phyloP scores from a whole-genome alignment of 164 flowering plant genomes.

The Vitis rotundifolia region DNA sequence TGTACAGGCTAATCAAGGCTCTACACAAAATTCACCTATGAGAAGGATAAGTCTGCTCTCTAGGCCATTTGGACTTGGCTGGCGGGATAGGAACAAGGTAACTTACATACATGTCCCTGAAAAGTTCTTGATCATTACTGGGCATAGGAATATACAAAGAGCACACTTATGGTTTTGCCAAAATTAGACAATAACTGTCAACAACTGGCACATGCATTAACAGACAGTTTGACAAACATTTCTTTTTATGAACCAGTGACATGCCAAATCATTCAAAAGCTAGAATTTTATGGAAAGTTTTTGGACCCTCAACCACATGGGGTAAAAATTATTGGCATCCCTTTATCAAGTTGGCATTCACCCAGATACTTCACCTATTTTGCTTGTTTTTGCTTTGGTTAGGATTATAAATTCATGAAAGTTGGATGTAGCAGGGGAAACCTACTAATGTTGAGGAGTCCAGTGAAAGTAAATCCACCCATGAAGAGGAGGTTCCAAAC shows the following conservation, averaged over 20 bases:
- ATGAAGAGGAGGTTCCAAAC: conserved; percentile 8
- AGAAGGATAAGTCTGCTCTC: conserved; percentile 22
- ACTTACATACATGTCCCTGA: not conserved
- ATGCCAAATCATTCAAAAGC: too few species aligned
- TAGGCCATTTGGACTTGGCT: conserved; percentile 38
- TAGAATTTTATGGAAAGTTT: too few species aligned
- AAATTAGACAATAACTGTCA: too few species aligned
- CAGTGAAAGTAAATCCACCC: conserved; percentile 17
- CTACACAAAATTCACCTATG: conserved; percentile 13
- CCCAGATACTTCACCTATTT: not conserved
- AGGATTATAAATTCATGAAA: too few species aligned
- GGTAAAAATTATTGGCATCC: too few species aligned
- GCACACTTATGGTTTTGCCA: too few species aligned
- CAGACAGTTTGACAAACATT: too few species aligned
- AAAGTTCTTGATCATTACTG: not conserved
- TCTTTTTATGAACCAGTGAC: too few species aligned
- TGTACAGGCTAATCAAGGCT: conserved; percentile 7
- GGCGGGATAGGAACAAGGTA: conserved; percentile 50
- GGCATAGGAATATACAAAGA: too few species aligned
- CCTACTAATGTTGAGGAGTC: conserved; percentile 15
- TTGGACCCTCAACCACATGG: too few species aligned
- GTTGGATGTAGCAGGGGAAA: conserved; percentile 32
- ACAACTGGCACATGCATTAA: too few species aligned
- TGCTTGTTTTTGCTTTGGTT: not conserved
- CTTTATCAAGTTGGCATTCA: not conserved